Percentiles rank a stretch among this genome's conserved stretches.
Conservation (phyloP, 2,329 filamentous ascomycete species). For the Aspergillus tamarii region DNA sequence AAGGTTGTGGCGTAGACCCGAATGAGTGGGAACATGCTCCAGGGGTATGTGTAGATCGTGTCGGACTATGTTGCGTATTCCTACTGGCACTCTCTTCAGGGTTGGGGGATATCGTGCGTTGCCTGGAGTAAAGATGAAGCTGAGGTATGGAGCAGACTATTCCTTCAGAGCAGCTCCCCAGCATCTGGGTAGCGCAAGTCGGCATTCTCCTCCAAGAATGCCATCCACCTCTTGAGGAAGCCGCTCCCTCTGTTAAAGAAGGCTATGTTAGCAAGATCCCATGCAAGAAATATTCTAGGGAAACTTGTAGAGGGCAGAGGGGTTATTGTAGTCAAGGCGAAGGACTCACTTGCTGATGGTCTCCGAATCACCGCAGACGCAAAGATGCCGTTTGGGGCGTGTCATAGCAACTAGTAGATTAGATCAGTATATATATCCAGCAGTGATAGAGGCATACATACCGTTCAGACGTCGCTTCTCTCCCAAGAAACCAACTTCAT, state of each 20-base stretch:
- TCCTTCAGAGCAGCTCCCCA: conserved; percentile 36
- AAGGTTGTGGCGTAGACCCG: neutral
- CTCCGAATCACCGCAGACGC: conserved; percentile 90
- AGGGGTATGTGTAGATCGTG: neutral
- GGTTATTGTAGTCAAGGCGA: neutral
- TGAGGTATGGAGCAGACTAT: neutral
- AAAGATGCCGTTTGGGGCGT: conserved; percentile 84
- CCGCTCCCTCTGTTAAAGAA: conserved; percentile 68
- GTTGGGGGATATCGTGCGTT: neutral
- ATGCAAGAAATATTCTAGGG: neutral
- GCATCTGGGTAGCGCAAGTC: conserved; percentile 85
- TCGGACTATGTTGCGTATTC: neutral
- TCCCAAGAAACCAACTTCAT: conserved; percentile 88
- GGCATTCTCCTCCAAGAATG: conserved; percentile 82
- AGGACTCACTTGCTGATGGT: conserved; percentile 79
- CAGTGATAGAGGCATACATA: conserved; percentile 51
- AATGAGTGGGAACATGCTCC: neutral
- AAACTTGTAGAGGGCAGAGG: neutral
- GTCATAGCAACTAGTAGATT: conserved; percentile 83
- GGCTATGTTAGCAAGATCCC: conserved; percentile 3
- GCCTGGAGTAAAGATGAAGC: neutral
- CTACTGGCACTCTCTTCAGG: neutral
- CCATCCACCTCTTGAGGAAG: conserved; percentile 91
- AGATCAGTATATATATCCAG: conserved; percentile 14
- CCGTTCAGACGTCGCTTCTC: conserved; percentile 93